phyloP scores from a whole-genome alignment of 352 stramenopile genomes.

The Phytophthora colocasiae region DNA sequence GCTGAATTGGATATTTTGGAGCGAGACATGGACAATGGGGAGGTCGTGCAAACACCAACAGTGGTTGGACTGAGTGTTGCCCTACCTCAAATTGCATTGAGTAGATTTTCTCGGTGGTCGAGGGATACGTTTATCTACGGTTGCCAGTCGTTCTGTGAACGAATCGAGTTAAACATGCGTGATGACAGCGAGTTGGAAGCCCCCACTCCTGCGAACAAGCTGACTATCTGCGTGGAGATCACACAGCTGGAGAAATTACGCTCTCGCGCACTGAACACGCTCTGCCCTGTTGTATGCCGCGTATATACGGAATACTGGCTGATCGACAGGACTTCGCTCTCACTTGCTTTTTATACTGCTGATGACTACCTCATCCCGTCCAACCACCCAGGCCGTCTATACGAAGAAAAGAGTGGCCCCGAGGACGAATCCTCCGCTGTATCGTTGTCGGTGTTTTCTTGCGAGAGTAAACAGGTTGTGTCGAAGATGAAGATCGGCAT shows the following conservation, averaged over 20 bases:
- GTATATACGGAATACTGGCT: conserved; percentile 89
- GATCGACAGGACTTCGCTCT: conserved; percentile 81
- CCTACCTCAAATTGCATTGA: conserved; percentile 67
- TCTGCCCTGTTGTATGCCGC: conserved; percentile 69
- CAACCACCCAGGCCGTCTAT: conserved; percentile 42
- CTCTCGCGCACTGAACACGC: conserved; percentile 46
- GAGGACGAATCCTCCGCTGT: conserved; percentile 43
- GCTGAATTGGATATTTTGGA: conserved; percentile 77
- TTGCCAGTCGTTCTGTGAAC: conserved; percentile 62
- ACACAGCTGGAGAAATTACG: conserved; percentile 59
- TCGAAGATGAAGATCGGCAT: conserved; percentile 85
- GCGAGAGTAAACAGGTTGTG: conserved; percentile 65
- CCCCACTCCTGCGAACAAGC: conserved; percentile 49
- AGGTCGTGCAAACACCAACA: conserved; percentile 55
- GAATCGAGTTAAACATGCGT: conserved; percentile 72
- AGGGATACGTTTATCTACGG: conserved; percentile 75
- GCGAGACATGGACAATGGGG: conserved; percentile 42
- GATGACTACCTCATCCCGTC: conserved; percentile 67
- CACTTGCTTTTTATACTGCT: conserved; percentile 71
- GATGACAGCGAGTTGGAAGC: conserved; percentile 36
- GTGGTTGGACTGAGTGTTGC: conserved; percentile 78
- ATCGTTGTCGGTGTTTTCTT: conserved; percentile 80
- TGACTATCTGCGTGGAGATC: conserved; percentile 70
- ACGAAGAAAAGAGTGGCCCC: conserved; percentile 28
- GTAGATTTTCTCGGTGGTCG: conserved; percentile 62